These are phyloP conservation scores for Jaapia argillacea DNA, from an alignment of 768 basidiomycete genomes.

Conservation along the genomic window DNA sequence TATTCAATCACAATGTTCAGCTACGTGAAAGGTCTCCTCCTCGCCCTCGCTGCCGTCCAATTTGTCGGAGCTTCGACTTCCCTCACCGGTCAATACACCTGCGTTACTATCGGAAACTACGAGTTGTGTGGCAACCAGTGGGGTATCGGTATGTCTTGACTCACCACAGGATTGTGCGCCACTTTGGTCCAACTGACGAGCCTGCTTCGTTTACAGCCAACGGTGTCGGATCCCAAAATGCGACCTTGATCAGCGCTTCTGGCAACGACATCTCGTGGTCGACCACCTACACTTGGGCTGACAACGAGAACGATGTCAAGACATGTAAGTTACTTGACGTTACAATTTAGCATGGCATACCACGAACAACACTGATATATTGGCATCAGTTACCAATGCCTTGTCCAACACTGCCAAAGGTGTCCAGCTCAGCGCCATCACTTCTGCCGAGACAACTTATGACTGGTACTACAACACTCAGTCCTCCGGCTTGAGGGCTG, in stretches of 20 bases:
- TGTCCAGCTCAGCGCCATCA: slow-evolving; percentile 25
- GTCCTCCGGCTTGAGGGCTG: slow-evolving; percentile 10
- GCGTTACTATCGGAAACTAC: slow-evolving; percentile 34
- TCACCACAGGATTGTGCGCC: background rate
- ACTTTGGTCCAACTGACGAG: no score
- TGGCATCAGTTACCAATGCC: slow-evolving; percentile 36
- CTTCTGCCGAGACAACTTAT: slow-evolving; percentile 7
- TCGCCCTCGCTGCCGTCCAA: no score
- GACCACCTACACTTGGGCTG: slow-evolving; percentile 43
- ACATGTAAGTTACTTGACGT: slow-evolving; percentile 43
- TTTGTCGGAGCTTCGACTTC: slow-evolving; percentile 9
- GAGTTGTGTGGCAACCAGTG: slow-evolving; percentile 50
- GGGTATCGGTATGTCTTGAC: slow-evolving; percentile 27
- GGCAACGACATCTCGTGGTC: slow-evolving; percentile 38
- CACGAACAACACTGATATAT: background rate
- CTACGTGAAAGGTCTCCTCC: no score
- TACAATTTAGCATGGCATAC: background rate
- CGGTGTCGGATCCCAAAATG: slow-evolving; percentile 38
- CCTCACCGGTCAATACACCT: slow-evolving; percentile 33
- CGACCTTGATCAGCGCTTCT: slow-evolving; percentile 31
- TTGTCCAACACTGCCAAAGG: slow-evolving; percentile 35
- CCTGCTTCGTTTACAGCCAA: slow-evolving; percentile 24
- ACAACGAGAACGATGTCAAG: slow-evolving; percentile 41
- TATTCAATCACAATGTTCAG: no score
- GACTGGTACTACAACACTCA: slow-evolving; percentile 9